Evolutionary conservation across 2,329 filamentous ascomycete species (phyloP).

Genomic region (Chrysosphaeria jannelii): DNA sequence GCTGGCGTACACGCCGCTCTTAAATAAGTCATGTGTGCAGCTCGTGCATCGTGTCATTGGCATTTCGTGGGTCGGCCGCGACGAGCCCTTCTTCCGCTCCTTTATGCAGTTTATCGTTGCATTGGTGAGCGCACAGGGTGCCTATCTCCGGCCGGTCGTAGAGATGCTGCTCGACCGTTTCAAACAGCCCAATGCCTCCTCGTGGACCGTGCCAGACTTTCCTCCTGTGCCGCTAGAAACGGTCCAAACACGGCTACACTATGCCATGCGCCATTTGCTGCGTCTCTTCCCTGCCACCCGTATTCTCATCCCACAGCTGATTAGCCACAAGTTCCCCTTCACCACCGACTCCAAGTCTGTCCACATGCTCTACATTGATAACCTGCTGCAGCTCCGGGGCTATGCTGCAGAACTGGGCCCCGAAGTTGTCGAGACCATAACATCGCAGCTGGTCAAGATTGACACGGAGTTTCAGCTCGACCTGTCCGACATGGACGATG

Average conservation of each 20-base stretch:
- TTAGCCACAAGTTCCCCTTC: slow-evolving; percentile 43
- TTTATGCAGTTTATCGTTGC: slow-evolving; percentile 24
- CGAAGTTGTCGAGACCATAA: slow-evolving; percentile 57
- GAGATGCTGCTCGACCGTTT: slow-evolving; percentile 55
- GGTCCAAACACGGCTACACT: slow-evolving; percentile 47
- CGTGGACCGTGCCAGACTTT: slow-evolving; percentile 20
- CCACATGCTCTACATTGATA: slow-evolving; percentile 72
- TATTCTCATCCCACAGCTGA: slow-evolving; percentile 32
- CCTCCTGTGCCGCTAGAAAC: slow-evolving; percentile 27
- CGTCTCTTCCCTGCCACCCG: slow-evolving; percentile 56
- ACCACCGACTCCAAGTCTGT: slow-evolving; percentile 43
- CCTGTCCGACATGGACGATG: slow-evolving; percentile 74
- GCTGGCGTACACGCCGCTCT: slow-evolving; percentile 25
- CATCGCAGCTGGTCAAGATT: slow-evolving; percentile 68
- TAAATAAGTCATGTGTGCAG: slow-evolving; percentile 26
- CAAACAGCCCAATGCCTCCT: slow-evolving; percentile 16
- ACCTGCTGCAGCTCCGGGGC: slow-evolving; percentile 45
- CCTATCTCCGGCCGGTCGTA: slow-evolving; percentile 16
- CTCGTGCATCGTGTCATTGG: slow-evolving; percentile 27
- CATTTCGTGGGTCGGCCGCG: slow-evolving; percentile 33
- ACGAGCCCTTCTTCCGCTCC: slow-evolving; percentile 31
- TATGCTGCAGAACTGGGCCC: slow-evolving; percentile 53
- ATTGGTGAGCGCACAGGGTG: slow-evolving; percentile 56
- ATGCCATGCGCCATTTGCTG: slow-evolving; percentile 44
- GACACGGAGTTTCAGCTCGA: slow-evolving; percentile 90